These are phyloP conservation scores for Lactarius hengduanensis DNA, from an alignment of 768 basidiomycete species.

Conservation along the genomic window DNA sequence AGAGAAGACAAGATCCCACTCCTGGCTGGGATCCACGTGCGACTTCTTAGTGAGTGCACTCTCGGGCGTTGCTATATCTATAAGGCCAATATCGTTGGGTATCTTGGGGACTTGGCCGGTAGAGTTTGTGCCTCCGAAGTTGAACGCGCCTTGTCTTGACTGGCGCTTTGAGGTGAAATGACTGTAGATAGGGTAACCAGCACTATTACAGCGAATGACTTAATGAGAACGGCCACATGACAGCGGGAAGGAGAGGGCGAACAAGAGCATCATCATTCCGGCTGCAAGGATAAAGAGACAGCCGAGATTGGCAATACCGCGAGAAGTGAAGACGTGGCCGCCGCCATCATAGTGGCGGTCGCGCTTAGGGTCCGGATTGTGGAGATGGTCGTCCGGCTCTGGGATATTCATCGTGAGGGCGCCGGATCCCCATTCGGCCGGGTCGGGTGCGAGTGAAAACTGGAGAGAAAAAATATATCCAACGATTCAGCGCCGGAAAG, in stretches of 20 bases:
- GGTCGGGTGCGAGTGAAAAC: conserved; percentile 44
- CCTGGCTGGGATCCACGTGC: conserved; percentile 33
- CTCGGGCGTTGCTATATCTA: conserved; percentile 45
- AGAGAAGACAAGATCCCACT: conserved; percentile 42
- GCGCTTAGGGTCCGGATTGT: conserved; percentile 58
- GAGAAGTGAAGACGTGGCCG: conserved; percentile 56
- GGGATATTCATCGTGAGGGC: conserved; percentile 43
- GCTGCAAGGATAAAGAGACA: conserved; percentile 58
- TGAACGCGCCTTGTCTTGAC: conserved; percentile 56
- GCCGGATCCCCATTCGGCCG: conserved; percentile 50
- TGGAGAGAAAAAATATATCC: conserved; percentile 23
- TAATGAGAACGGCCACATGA: not conserved
- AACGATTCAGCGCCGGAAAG: not conserved
- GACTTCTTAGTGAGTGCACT: conserved; percentile 30
- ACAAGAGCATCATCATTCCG: conserved; percentile 56
- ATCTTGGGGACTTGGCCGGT: conserved; percentile 58
- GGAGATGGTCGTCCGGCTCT: conserved; percentile 65
- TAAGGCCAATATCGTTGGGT: conserved; percentile 23
- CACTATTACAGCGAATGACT: not conserved
- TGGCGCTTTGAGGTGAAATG: conserved; percentile 44
- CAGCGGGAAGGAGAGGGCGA: conserved; percentile 32
- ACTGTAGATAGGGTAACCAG: conserved; percentile 50
- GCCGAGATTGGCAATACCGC: conserved; percentile 66
- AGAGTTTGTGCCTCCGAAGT: conserved; percentile 72
- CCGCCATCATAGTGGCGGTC: conserved; percentile 54